A percentile compares a stretch with the other conserved stretches of the same genome.
phyloP scores from a whole-genome alignment of 768 basidiomycete species.

The Neoboletus magnificus region DNA sequence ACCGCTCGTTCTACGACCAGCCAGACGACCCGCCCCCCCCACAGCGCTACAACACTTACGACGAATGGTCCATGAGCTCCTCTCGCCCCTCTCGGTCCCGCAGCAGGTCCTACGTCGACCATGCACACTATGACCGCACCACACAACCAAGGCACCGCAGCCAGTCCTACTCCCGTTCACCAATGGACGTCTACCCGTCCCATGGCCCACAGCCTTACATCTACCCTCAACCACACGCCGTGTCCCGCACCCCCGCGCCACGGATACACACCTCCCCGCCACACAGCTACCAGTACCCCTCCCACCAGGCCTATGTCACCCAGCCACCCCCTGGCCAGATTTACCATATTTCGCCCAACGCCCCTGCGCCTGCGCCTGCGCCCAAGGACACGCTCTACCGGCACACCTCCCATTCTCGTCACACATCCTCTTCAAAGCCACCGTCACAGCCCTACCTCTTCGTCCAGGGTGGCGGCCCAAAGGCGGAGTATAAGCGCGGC shows the following conservation, averaged over 20 bases:
- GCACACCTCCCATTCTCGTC: constrained; percentile 19
- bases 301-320: constrained; percentile 15
- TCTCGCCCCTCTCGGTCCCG: constrained; percentile 25
- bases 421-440: constrained; percentile 21
- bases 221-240: constrained; percentile 18
- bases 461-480: constrained; percentile 27
- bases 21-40: background rate
- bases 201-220: constrained; percentile 8
- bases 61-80: constrained; percentile 18
- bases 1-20: constrained; percentile 29
- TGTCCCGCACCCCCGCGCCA: constrained; percentile 11
- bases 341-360: constrained; percentile 14
- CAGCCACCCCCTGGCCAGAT: constrained; percentile 31
- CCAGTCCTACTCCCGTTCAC: constrained; percentile 26
- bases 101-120: constrained; percentile 25
- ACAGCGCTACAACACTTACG: background rate
- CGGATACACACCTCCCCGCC: constrained; percentile 20
- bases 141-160: constrained; percentile 18
- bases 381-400: constrained; percentile 19
- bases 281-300: constrained; percentile 16
- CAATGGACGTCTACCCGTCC: constrained; percentile 14
- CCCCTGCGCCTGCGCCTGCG: constrained; percentile 11
- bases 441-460: constrained; percentile 26
- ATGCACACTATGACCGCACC: constrained; percentile 16
- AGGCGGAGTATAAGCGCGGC: constrained; percentile 31